A percentile compares a stretch with the other conserved stretches of the same genome.
Evolutionary conservation across 1,284 basidiomycete genomes (phyloP).

Genomic region (Anthracocystis walkeri): DNA sequence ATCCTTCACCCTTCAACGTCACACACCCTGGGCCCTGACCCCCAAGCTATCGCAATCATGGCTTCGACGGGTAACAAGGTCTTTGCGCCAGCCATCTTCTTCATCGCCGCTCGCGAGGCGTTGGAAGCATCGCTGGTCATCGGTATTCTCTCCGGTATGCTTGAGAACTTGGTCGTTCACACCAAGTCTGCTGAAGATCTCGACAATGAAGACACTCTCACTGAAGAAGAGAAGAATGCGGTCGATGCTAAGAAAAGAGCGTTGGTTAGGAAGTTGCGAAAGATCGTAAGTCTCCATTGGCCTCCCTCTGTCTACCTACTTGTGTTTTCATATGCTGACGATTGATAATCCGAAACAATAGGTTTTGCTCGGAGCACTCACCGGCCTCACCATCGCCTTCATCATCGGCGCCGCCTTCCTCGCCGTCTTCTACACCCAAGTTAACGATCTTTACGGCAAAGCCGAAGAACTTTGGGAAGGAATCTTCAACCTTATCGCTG

Average conservation of each 20-base stretch:
- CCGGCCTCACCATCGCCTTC: slow-evolving; percentile 60
- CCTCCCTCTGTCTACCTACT: no score
- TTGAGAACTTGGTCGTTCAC: slow-evolving; percentile 59
- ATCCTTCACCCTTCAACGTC: slow-evolving; percentile 6
- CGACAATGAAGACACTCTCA: slow-evolving; percentile 12
- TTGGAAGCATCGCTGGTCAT: slow-evolving; percentile 67
- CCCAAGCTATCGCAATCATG: slow-evolving; percentile 15
- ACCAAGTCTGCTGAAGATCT: slow-evolving; percentile 31
- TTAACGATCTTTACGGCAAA: slow-evolving; percentile 73
- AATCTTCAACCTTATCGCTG: slow-evolving; percentile 66
- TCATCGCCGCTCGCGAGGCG: slow-evolving; percentile 66
- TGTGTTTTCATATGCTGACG: not conserved
- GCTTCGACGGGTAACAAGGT: slow-evolving; percentile 59
- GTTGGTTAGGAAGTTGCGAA: slow-evolving; percentile 56
- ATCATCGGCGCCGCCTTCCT: slow-evolving; percentile 65
- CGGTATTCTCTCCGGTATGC: slow-evolving; percentile 65
- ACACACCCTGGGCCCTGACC: not conserved
- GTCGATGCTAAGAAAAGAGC: slow-evolving; percentile 29
- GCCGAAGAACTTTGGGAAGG: slow-evolving; percentile 69
- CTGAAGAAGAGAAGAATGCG: slow-evolving; percentile 18
- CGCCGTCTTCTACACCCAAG: slow-evolving; percentile 70
- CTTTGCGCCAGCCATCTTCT: slow-evolving; percentile 67
- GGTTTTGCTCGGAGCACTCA: slow-evolving; percentile 53
- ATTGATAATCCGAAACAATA: not conserved
- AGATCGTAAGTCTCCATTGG: slow-evolving; percentile 45